Percentiles rank a stretch among this genome's conserved stretches.
Conservation (phyloP, 495 filamentous ascomycete species). For the Podospora australis region DNA sequence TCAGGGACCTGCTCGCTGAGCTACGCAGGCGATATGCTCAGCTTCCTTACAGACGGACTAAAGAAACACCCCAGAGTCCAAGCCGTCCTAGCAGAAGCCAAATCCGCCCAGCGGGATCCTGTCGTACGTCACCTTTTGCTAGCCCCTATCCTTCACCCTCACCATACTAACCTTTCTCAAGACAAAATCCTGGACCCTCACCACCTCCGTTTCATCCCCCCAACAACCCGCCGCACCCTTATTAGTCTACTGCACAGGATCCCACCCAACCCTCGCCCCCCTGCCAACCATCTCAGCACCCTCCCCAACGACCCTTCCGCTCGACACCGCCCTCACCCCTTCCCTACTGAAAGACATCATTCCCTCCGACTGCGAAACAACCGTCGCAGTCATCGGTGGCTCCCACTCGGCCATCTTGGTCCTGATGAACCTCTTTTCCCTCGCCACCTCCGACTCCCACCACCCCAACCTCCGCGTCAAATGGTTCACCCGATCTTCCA, state of each 20-base stretch:
- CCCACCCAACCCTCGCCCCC: neutral
- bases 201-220: neutral
- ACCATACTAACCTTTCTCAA: neutral
- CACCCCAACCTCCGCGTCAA: constrained; percentile 34
- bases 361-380: neutral
- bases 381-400: constrained; percentile 18
- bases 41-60: constrained; percentile 51
- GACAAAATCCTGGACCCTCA: constrained; percentile 9
- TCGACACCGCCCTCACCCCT: constrained; percentile 13
- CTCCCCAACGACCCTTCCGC: neutral
- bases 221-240: constrained; percentile 6
- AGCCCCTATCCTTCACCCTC: too few species aligned
- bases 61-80: constrained; percentile 10
- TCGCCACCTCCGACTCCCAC: constrained; percentile 34
- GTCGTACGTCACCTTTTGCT: neutral
- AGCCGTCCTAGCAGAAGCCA: constrained; percentile 1
- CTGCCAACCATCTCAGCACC: neutral
- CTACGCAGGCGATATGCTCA: constrained; percentile 32
- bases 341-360: constrained; percentile 1
- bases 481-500: constrained; percentile 19
- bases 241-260: constrained; percentile 20
- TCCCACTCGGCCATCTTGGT: constrained; percentile 33
- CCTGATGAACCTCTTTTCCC: constrained; percentile 36
- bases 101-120: neutral
- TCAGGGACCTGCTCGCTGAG: constrained; percentile 14